Evolutionary conservation across 495 filamentous ascomycete genomes (phyloP).

Genomic region (Lineolata rhizophorae): DNA sequence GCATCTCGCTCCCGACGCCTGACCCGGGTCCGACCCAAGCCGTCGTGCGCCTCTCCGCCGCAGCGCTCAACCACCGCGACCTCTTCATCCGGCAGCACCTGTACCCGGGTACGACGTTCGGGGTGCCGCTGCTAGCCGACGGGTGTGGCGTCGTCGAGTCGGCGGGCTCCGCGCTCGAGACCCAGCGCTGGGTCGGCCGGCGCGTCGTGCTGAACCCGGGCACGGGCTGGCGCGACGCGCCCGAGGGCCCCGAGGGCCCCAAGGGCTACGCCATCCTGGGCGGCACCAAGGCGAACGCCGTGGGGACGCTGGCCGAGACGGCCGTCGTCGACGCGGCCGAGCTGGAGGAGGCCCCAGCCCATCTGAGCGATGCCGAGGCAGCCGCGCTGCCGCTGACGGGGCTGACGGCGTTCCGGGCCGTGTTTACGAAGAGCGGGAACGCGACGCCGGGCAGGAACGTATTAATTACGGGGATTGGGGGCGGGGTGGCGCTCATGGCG

Average conservation of each 20-base stretch:
- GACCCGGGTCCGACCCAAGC: conserved; percentile 44
- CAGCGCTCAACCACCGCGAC: conserved; percentile 79
- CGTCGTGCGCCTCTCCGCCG: conserved; percentile 46
- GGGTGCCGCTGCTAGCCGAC: conserved; percentile 54
- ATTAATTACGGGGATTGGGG: conserved; percentile 22
- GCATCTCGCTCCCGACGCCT: conserved; percentile 11
- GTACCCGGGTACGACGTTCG: conserved; percentile 65
- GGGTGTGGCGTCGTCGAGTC: conserved; percentile 50
- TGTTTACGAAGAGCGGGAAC: conserved; percentile 34
- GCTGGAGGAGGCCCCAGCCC: conserved; percentile 48
- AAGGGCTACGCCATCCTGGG: conserved; percentile 48
- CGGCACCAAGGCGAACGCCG: conserved; percentile 34
- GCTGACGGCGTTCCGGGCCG: conserved; percentile 69
- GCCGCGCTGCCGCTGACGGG: conserved; percentile 66
- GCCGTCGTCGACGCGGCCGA: conserved; percentile 45
- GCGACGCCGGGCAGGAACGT: conserved; percentile 19
- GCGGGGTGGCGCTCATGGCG: conserved; percentile 22
- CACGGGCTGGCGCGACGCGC: conserved; percentile 48
- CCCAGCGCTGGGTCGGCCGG: conserved; percentile 33
- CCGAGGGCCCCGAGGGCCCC: conserved; percentile 48
- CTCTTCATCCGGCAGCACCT: conserved; percentile 80
- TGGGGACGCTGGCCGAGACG: conserved; percentile 52
- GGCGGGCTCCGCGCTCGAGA: conserved; percentile 29
- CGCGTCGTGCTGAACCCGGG: conserved; percentile 54
- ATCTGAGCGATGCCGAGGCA: conserved; percentile 48